phyloP scores from a whole-genome alignment of 371 early-diverging fungal genomes.

The Mortierella sp. region DNA sequence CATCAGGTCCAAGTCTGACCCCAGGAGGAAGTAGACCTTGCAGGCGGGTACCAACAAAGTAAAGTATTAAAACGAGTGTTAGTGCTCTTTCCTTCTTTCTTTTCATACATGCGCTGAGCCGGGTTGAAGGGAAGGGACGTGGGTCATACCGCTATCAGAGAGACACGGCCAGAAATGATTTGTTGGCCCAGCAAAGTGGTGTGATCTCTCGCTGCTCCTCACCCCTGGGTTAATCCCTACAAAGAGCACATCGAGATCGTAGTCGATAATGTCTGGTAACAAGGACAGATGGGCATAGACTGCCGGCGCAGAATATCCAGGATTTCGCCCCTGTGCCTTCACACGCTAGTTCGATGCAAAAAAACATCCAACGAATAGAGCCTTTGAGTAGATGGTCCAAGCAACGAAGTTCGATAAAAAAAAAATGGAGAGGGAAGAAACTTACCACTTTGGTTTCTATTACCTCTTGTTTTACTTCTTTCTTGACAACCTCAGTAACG shows the following conservation, averaged over 20 bases:
- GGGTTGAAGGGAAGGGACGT: too few relatives aligned
- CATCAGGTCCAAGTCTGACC: constrained; percentile 37
- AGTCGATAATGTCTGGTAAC: constrained; percentile 69
- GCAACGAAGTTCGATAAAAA: too few relatives aligned
- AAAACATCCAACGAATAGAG: too few relatives aligned
- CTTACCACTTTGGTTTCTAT: too few relatives aligned
- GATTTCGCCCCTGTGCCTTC: constrained; percentile 16
- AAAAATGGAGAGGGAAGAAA: too few relatives aligned
- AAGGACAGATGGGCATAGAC: constrained; percentile 50
- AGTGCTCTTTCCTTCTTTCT: not conserved
- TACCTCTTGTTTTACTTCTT: constrained; percentile 4
- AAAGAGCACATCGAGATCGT: constrained; percentile 78
- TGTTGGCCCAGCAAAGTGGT: constrained; percentile 79
- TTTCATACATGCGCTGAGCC: not conserved
- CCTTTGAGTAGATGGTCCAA: too few relatives aligned
- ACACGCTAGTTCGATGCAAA: not conserved
- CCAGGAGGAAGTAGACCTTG: constrained; percentile 45
- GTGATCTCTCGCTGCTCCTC: constrained; percentile 65
- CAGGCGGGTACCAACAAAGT: too few relatives aligned
- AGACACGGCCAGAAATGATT: constrained; percentile 87
- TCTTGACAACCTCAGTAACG: constrained; percentile 2
- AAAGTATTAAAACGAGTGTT: not conserved
- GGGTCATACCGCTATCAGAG: constrained; percentile 62
- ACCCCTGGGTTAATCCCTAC: constrained; percentile 85
- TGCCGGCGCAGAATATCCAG: constrained; percentile 32